These are phyloP conservation scores for Phytopythium delawarense DNA, from an alignment of 352 stramenopile species.

Conservation along the genomic window DNA sequence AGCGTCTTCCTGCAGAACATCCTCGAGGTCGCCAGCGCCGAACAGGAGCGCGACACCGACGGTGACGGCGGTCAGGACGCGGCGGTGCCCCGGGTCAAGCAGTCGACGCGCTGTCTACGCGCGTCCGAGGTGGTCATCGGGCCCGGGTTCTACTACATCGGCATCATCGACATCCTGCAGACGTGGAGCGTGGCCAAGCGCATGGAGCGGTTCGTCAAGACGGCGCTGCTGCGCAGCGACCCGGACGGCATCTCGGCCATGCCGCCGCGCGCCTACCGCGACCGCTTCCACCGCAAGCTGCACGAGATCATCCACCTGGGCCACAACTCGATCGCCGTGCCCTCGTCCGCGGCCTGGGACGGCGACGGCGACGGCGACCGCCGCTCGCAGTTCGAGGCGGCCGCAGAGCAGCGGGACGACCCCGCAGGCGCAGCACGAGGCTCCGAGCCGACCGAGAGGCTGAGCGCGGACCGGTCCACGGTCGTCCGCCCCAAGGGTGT, in stretches of 20 bases:
- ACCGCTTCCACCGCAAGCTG: conserved; percentile 66
- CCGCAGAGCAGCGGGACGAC: not conserved
- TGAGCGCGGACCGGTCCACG: conserved; percentile 1
- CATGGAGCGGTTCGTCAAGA: conserved; percentile 75
- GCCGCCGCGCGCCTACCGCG: conserved; percentile 55
- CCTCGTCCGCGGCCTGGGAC: conserved; percentile 7
- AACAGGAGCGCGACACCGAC: conserved; percentile 3
- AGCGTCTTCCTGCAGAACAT: conserved; percentile 45
- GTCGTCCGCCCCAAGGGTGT: conserved; percentile 2
- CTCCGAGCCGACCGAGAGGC: not conserved
- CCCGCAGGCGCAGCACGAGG: not conserved
- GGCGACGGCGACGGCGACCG: not conserved
- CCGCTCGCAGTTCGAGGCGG: not conserved
- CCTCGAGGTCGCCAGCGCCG: conserved; percentile 5
- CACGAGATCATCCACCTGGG: conserved; percentile 74
- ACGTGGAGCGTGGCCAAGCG: conserved; percentile 72
- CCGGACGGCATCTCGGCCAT: conserved; percentile 74
- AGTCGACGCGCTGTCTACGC: conserved; percentile 57
- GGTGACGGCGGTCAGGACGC: not conserved
- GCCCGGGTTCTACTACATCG: conserved; percentile 84
- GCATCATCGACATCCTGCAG: conserved; percentile 86
- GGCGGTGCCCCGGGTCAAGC: conserved; percentile 28
- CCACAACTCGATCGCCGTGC: conserved; percentile 32
- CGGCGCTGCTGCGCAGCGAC: conserved; percentile 57
- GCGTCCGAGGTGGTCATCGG: conserved; percentile 77